phyloP scores from a whole-genome alignment of 2,329 filamentous ascomycete genomes.

The Aspergillus aculeatus region DNA sequence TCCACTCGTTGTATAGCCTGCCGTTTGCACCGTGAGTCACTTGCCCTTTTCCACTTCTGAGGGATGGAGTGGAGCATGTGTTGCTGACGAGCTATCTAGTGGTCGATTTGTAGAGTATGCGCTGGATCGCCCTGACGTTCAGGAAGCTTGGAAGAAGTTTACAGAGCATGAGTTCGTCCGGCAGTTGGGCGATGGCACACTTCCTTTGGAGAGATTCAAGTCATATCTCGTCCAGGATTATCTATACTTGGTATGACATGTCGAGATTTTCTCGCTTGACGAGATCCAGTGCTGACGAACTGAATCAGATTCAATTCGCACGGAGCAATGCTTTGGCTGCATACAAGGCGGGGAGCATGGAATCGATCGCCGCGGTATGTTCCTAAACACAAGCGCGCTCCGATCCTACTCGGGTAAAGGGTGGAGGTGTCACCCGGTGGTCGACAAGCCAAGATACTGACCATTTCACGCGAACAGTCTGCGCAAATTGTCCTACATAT shows the following conservation, averaged over 20 bases:
- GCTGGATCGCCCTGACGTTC: slow-evolving; percentile 72
- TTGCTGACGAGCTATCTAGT: slow-evolving; percentile 38
- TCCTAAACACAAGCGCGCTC: background rate
- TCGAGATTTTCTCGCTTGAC: background rate
- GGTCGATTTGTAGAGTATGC: slow-evolving; percentile 83
- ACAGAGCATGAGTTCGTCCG: slow-evolving; percentile 81
- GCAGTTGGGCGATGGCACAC: slow-evolving; percentile 69
- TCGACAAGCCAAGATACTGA: background rate
- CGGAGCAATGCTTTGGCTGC: slow-evolving; percentile 80
- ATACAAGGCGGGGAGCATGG: slow-evolving; percentile 76
- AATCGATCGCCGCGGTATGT: slow-evolving; percentile 68
- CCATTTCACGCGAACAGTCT: slow-evolving; percentile 42
- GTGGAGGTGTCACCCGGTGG: background rate
- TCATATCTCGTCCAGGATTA: slow-evolving; percentile 91
- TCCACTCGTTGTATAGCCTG: slow-evolving; percentile 60
- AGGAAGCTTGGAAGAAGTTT: slow-evolving; percentile 69
- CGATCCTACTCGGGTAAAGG: background rate
- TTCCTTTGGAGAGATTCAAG: slow-evolving; percentile 77
- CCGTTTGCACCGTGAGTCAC: slow-evolving; percentile 57
- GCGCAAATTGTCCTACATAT: slow-evolving; percentile 74
- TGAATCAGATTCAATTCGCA: slow-evolving; percentile 72
- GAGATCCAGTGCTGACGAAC: slow-evolving; percentile 3
- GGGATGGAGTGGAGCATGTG: no score
- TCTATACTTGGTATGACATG: slow-evolving; percentile 68
- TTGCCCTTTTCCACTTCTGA: background rate